Conservation (phyloP, 345 rosid genomes). For the Psidium friedrichsthalianum region DNA sequence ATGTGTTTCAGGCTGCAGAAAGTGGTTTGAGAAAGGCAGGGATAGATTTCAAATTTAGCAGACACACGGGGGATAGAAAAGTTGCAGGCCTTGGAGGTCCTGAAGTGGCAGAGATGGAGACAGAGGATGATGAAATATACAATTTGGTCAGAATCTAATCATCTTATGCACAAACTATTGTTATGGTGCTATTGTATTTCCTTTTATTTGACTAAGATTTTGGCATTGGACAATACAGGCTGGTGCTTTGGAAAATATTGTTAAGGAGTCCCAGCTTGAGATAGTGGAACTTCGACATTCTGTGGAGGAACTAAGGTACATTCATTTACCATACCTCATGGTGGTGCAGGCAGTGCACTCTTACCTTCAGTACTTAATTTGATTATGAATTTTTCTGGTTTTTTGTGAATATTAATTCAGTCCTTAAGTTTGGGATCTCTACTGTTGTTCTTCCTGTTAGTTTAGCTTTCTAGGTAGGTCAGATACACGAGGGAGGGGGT, state of each 20-base stretch:
- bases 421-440: background rate
- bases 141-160: conserved; percentile 44
- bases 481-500: background rate
- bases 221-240: conserved; percentile 35
- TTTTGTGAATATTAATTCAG: conserved; percentile 4
- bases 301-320: conserved; percentile 72
- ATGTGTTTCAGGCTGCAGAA: conserved; percentile 75
- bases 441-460: background rate
- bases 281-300: conserved; percentile 66
- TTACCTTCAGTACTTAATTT: background rate
- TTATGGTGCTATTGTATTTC: background rate
- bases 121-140: conserved; percentile 73
- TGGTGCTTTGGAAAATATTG: conserved; percentile 85
- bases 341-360: background rate
- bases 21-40: conserved; percentile 78
- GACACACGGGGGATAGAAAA: conserved; percentile 28
- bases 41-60: conserved; percentile 49
- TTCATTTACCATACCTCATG: background rate
- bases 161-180: background rate
- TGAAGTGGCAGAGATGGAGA: conserved; percentile 17
- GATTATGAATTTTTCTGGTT: background rate
- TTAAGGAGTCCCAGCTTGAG: conserved; percentile 86
- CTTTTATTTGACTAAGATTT: background rate
- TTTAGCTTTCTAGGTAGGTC: background rate
- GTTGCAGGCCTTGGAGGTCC: conserved; percentile 13